Evolutionary conservation across 176 grass and related monocot genomes (phyloP).

Genomic region (Alopecurus myosuroides): DNA sequence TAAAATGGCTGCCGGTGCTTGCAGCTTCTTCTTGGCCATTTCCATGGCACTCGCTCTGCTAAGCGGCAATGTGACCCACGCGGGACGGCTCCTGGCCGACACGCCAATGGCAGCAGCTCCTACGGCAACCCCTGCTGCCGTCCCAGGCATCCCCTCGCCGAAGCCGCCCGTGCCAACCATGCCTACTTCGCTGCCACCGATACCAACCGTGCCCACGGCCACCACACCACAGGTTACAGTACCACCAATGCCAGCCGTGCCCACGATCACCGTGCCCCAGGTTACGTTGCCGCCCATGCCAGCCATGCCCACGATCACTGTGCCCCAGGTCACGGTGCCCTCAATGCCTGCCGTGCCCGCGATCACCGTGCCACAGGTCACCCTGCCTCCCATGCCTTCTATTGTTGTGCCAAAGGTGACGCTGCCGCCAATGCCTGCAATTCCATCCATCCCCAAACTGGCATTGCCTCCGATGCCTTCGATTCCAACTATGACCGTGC

Average conservation of each 20-base stretch:
- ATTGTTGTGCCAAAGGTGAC: conserved; percentile 12
- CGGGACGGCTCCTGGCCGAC: neutral
- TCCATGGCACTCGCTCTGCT: neutral
- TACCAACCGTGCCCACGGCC: neutral
- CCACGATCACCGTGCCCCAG: neutral
- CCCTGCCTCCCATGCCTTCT: conserved; percentile 6
- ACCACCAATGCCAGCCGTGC: neutral
- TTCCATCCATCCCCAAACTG: neutral
- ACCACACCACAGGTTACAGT: neutral
- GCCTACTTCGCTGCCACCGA: neutral
- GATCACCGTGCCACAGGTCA: neutral
- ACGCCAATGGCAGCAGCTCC: neutral
- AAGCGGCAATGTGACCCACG: neutral
- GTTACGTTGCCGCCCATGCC: neutral
- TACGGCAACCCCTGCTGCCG: neutral
- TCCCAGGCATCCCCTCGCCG: neutral
- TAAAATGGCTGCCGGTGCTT: neutral
- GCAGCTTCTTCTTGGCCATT: neutral
- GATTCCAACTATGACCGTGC: neutral
- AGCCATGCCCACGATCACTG: neutral
- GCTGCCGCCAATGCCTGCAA: neutral
- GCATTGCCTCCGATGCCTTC: neutral
- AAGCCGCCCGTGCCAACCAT: neutral
- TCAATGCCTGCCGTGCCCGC: neutral
- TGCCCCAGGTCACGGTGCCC: neutral